Evolutionary conservation across 257 asterid species (phyloP).

Genomic region (Anisodus acutangulus): DNA sequence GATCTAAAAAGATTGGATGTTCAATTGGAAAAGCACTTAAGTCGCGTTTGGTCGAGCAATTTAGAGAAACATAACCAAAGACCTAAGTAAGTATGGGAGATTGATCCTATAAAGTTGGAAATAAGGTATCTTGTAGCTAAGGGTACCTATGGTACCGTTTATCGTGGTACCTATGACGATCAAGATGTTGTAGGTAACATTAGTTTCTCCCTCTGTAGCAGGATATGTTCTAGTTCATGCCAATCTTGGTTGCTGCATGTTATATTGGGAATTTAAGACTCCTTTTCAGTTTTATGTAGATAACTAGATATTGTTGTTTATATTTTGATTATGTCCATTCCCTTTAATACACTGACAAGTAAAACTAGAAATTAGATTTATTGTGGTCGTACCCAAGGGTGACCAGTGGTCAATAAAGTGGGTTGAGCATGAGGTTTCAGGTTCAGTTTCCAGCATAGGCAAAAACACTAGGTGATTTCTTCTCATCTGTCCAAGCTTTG

Average conservation of each 20-base stretch:
- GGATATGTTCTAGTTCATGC: no score
- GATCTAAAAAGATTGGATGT: no score
- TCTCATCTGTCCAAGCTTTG: no score
- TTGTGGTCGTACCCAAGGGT: background rate
- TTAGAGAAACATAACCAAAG: background rate
- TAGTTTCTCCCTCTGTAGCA: conserved; percentile 21
- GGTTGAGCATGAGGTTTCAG: no score
- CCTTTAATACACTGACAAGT: background rate
- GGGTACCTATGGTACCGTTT: conserved; percentile 91
- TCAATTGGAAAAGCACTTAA: no score
- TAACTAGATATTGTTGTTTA: conserved; percentile 2
- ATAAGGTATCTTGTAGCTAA: conserved; percentile 78
- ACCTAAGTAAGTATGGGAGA: conserved; percentile 87
- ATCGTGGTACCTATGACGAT: conserved; percentile 74
- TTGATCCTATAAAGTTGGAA: conserved; percentile 76
- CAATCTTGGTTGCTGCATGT: background rate
- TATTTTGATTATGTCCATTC: background rate
- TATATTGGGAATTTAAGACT: no score
- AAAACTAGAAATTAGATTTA: background rate
- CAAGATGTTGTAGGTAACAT: conserved; percentile 92
- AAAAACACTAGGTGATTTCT: no score
- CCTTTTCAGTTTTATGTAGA: background rate
- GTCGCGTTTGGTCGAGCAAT: no score
- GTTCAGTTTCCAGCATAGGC: no score
- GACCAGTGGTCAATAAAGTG: no score